phyloP scores from a whole-genome alignment of 176 grass and related monocot species.

The Oryza punctata region DNA sequence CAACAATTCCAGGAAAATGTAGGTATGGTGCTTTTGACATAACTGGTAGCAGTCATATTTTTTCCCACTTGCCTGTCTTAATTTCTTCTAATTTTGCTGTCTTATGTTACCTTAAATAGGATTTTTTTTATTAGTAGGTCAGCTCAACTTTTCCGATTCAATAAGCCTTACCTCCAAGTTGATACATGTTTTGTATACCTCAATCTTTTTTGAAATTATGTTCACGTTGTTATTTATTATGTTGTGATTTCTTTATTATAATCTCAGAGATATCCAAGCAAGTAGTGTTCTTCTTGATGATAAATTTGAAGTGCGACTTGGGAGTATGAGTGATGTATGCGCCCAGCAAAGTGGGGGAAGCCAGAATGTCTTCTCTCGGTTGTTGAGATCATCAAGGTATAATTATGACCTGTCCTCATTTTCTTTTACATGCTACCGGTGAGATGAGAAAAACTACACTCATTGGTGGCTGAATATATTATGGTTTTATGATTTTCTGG shows the following conservation, averaged over 20 bases:
- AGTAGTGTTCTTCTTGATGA: slow-evolving; percentile 96
- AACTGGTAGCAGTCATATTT: slow-evolving; percentile 20
- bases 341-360: slow-evolving; percentile 80
- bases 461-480: not conserved
- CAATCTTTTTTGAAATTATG: slow-evolving; percentile 13
- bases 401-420: slow-evolving; percentile 23
- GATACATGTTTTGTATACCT: slow-evolving; percentile 19
- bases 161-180: slow-evolving; percentile 17
- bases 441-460: not conserved
- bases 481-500: not conserved
- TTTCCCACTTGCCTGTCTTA: not conserved
- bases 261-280: slow-evolving; percentile 94
- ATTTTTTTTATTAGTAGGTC: slow-evolving; percentile 17
- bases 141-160: slow-evolving; percentile 14
- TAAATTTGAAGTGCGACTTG: slow-evolving; percentile 90
- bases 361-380: slow-evolving; percentile 74
- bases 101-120: slow-evolving; percentile 33
- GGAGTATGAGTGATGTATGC: slow-evolving; percentile 88
- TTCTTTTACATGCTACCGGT: not conserved
- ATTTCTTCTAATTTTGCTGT: slow-evolving; percentile 25
- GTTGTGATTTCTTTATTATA: slow-evolving; percentile 26
- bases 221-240: slow-evolving; percentile 21
- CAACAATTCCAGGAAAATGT: slow-evolving; percentile 28
- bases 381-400: slow-evolving; percentile 92
- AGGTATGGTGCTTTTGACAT: slow-evolving; percentile 13